Evolutionary conservation across 2,329 filamentous ascomycete species (phyloP).

Genomic region (Capronia epimyces): DNA sequence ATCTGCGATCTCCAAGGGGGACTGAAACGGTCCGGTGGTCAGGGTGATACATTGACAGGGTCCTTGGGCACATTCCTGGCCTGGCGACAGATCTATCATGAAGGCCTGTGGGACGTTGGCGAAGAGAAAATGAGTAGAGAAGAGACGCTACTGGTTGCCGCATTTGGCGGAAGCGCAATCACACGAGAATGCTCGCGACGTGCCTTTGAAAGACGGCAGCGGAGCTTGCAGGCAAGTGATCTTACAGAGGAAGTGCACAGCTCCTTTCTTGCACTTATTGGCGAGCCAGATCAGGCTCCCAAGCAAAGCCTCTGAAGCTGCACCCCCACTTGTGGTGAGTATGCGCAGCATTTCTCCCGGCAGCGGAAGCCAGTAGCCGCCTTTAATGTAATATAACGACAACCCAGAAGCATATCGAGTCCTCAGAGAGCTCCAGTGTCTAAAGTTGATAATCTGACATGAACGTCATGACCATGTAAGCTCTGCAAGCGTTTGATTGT

Average conservation of each 20-base stretch:
- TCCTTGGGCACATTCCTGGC: constrained; percentile 80
- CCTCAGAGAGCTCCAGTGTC: neutral
- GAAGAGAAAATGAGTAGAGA: constrained; percentile 52
- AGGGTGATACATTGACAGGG: constrained; percentile 92
- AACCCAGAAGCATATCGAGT: neutral
- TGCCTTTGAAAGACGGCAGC: constrained; percentile 78
- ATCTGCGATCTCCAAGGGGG: constrained; percentile 74
- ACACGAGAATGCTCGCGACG: constrained; percentile 85
- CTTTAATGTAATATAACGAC: neutral
- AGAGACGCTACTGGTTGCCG: constrained; percentile 66
- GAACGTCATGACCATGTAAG: neutral
- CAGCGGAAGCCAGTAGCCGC: neutral
- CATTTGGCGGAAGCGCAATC: constrained; percentile 79
- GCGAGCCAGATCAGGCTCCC: constrained; percentile 52
- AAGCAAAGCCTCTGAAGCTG: constrained; percentile 13
- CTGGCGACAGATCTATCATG: constrained; percentile 82
- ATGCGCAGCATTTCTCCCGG: neutral
- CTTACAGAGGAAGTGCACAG: constrained; percentile 82
- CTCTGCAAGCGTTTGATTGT: neutral
- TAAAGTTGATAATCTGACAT: neutral
- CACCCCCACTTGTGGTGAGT: neutral
- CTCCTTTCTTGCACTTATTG: constrained; percentile 75
- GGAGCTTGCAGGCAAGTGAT: constrained; percentile 87
- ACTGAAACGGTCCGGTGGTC: constrained; percentile 83
- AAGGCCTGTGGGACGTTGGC: constrained; percentile 65